A percentile compares a stretch with the other conserved stretches of the same genome.
phyloP scores from a whole-genome alignment of 2,329 filamentous ascomycete genomes.

The Pestalotiopsis sp. region DNA sequence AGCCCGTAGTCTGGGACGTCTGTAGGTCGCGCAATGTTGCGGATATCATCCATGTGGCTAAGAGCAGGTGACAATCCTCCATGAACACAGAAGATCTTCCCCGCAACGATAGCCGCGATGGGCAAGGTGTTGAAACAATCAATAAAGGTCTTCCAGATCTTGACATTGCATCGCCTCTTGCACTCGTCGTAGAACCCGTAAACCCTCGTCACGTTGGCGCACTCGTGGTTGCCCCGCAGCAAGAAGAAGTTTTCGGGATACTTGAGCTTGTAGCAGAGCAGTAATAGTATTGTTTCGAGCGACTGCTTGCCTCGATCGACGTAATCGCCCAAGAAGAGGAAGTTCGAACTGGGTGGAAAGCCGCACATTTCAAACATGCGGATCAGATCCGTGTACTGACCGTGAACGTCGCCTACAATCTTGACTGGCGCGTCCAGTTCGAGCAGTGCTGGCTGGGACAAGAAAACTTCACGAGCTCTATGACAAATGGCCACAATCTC shows the following conservation, averaged over 20 bases:
- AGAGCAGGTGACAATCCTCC: slow-evolving; percentile 91
- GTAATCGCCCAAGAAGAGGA: slow-evolving; percentile 93
- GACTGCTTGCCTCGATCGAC: slow-evolving; percentile 97
- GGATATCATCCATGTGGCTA: slow-evolving; percentile 97
- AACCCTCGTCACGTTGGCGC: slow-evolving; percentile 91
- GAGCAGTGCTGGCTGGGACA: slow-evolving; percentile 88
- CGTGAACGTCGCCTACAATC: slow-evolving; percentile 95
- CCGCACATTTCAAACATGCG: slow-evolving; percentile 99
- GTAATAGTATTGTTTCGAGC: slow-evolving; percentile 87
- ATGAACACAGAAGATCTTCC: slow-evolving; percentile 97
- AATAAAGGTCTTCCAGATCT: slow-evolving; percentile 97
- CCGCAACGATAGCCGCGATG: slow-evolving; percentile 94
- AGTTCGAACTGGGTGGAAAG: slow-evolving; percentile 90
- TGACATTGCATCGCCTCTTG: slow-evolving; percentile 94
- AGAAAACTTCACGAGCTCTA: slow-evolving; percentile 83
- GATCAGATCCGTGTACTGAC: slow-evolving; percentile 94
- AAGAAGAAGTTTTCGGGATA: slow-evolving; percentile 98
- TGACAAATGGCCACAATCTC: slow-evolving; percentile 94
- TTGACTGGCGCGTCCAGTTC: slow-evolving; percentile 96
- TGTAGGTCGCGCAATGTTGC: slow-evolving; percentile 91
- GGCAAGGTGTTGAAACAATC: slow-evolving; percentile 96
- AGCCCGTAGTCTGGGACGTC: slow-evolving; percentile 97
- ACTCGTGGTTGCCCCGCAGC: slow-evolving; percentile 92
- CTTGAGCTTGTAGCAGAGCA: slow-evolving; percentile 96
- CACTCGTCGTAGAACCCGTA: slow-evolving; percentile 99